A percentile compares a stretch with the other conserved stretches of the same genome.
phyloP scores from a whole-genome alignment of 768 basidiomycete genomes.

The Amanita jacksonii region DNA sequence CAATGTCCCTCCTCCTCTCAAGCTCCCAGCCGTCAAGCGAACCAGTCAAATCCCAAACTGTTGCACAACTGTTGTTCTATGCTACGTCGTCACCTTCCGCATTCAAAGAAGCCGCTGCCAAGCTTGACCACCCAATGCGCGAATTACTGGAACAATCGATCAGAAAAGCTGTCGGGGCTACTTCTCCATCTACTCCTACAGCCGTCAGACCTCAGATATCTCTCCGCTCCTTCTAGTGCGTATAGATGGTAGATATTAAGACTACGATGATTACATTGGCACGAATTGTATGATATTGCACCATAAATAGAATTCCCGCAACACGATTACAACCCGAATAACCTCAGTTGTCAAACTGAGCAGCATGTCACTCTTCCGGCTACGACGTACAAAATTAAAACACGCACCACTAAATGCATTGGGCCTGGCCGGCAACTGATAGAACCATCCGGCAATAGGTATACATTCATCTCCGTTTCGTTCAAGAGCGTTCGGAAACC shows the following conservation, averaged over 20 bases:
- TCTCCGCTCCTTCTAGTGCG: slow-evolving; percentile 51
- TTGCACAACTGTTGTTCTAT: slow-evolving; percentile 60
- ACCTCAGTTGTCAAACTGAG: too few species aligned
- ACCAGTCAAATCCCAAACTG: slow-evolving; percentile 44
- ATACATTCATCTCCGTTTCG: slow-evolving; percentile 27
- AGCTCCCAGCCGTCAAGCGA: slow-evolving; percentile 33
- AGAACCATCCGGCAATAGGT: slow-evolving; percentile 23
- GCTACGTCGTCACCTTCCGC: slow-evolving; percentile 61
- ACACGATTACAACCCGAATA: too few species aligned
- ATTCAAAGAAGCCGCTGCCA: slow-evolving; percentile 79
- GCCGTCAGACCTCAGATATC: slow-evolving; percentile 69
- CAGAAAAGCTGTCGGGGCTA: slow-evolving; percentile 58
- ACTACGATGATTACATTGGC: too few species aligned
- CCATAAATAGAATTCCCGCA: too few species aligned
- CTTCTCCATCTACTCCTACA: slow-evolving; percentile 19
- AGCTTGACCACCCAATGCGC: slow-evolving; percentile 46
- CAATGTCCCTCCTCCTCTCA: slow-evolving; percentile 60
- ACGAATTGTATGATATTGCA: too few species aligned
- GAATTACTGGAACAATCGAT: slow-evolving; percentile 70
- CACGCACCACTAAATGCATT: slow-evolving; percentile 25
- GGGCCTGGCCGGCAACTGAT: slow-evolving; percentile 28
- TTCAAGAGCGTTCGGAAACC: slow-evolving; percentile 21
- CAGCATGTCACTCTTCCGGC: too few species aligned
- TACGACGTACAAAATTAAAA: too few species aligned
- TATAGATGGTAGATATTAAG: too few species aligned